Percentiles rank a stretch among this genome's conserved stretches.
These are phyloP conservation scores for Excoecaria cochinchinensis DNA, from an alignment of 345 rosid genomes.

Conservation along the genomic window DNA sequence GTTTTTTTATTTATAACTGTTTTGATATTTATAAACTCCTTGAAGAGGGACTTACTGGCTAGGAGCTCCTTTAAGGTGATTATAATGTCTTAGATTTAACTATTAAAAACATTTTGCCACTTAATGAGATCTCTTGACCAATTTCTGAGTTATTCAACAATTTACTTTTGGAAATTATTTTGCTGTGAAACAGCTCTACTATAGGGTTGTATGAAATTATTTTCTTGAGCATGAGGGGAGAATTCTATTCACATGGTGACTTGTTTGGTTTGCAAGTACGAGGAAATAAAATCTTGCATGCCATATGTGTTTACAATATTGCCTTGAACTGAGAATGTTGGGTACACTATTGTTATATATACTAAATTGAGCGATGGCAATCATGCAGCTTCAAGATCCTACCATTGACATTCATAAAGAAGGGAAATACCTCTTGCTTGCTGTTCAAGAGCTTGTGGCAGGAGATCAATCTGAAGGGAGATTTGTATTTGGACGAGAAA, in stretches of 20 bases:
- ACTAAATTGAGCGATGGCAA: not conserved
- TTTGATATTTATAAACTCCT: no score
- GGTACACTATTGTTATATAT: not conserved
- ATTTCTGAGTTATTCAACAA: not conserved
- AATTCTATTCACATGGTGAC: no score
- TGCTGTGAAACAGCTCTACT: not conserved
- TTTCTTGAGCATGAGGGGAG: not conserved
- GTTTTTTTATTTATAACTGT: no score
- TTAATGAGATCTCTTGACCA: not conserved
- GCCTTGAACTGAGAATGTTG: not conserved
- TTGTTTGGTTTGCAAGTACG: not conserved
- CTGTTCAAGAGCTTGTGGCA: slow-evolving; percentile 85
- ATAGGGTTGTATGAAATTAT: not conserved
- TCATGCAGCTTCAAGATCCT: slow-evolving; percentile 74
- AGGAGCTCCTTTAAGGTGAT: not conserved
- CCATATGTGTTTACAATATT: not conserved
- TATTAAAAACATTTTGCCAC: not conserved
- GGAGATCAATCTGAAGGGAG: slow-evolving; percentile 98
- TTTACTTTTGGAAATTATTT: not conserved
- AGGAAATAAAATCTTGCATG: not conserved
- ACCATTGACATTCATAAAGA: slow-evolving; percentile 72
- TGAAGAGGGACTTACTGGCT: no score
- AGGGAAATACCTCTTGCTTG: slow-evolving; percentile 87
- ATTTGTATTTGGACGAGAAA: slow-evolving; percentile 88
- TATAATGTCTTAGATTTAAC: not conserved